Conservation (phyloP, 352 stramenopile species). For the Pilasporangium apinafurcum region DNA sequence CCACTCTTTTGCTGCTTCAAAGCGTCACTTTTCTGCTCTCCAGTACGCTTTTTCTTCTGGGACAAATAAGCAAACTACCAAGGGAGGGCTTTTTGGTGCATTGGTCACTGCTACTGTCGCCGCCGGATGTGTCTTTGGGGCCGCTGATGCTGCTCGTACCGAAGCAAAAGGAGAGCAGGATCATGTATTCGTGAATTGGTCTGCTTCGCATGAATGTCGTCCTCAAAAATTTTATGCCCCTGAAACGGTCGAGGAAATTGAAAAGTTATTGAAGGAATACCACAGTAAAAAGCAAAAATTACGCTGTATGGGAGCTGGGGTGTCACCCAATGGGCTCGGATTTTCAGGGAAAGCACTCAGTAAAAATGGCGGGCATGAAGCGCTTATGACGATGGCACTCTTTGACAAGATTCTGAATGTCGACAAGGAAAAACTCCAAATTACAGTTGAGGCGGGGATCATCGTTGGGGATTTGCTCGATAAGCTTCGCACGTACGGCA, state of each 20-base stretch:
- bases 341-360: conserved; percentile 51
- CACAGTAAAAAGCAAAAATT: conserved; percentile 73
- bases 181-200: conserved; percentile 80
- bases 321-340: conserved; percentile 96
- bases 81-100: too few relatives aligned
- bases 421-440: conserved; percentile 84
- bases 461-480: conserved; percentile 75
- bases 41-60: too few relatives aligned
- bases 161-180: conserved; percentile 28
- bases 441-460: conserved; percentile 87
- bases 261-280: conserved; percentile 49
- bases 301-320: conserved; percentile 92
- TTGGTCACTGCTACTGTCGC: conserved; percentile 11
- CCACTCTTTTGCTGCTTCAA: too few relatives aligned
- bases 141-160: conserved; percentile 2
- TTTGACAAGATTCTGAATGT: conserved; percentile 91
- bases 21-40: too few relatives aligned
- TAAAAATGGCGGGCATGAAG: conserved; percentile 25
- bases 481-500: conserved; percentile 65
- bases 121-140: conserved; percentile 6
- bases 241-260: conserved; percentile 64
- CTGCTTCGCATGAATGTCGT: conserved; percentile 66
- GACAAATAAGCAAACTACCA: too few relatives aligned
- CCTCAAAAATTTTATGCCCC: conserved; percentile 61
- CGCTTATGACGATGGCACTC: conserved; percentile 90